Percentiles rank a stretch among this genome's conserved stretches.
Conservation (phyloP, 140 eudicot genomes). For the Anethum foeniculum region DNA sequence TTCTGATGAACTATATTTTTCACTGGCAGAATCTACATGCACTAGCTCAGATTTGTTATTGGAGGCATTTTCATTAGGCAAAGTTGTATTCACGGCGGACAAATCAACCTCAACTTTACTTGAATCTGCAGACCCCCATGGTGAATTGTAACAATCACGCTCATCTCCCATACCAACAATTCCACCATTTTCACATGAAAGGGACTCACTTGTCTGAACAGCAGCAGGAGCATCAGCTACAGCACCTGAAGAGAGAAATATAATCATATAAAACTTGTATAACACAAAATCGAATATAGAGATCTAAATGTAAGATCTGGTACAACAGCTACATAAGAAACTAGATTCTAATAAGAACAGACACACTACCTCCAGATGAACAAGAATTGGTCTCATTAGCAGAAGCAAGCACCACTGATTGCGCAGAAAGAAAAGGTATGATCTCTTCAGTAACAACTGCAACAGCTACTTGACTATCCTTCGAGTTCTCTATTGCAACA, state of each 20-base stretch:
- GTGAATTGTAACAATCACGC: neutral
- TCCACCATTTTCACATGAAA: constrained; percentile 28
- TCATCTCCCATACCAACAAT: constrained; percentile 8
- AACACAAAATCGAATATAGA: neutral
- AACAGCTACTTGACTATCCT: constrained; percentile 67
- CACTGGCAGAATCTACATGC: constrained; percentile 10
- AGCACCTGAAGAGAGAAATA: neutral
- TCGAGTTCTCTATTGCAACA: constrained; percentile 69
- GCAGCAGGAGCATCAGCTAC: constrained; percentile 13
- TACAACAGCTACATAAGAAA: neutral
- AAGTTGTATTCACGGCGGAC: constrained; percentile 1
- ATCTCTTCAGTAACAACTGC: constrained; percentile 53
- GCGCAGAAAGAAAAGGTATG: constrained; percentile 30
- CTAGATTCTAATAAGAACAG: neutral
- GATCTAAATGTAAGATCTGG: neutral
- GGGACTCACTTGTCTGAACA: neutral
- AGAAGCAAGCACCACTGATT: constrained; percentile 15
- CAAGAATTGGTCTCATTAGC: constrained; percentile 1
- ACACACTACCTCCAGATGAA: constrained; percentile 28
- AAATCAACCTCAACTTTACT: neutral
- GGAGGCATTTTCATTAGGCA: constrained; percentile 9
- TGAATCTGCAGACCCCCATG: constrained; percentile 15
- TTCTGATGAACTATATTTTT: neutral
- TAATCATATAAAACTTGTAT: neutral
- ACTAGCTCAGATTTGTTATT: constrained; percentile 16